Evolutionary conservation across 1,139 yeast species (phyloP), one percentile per base, ranked within the genome.

Genomic region (Blastobotrys apis): DNA sequence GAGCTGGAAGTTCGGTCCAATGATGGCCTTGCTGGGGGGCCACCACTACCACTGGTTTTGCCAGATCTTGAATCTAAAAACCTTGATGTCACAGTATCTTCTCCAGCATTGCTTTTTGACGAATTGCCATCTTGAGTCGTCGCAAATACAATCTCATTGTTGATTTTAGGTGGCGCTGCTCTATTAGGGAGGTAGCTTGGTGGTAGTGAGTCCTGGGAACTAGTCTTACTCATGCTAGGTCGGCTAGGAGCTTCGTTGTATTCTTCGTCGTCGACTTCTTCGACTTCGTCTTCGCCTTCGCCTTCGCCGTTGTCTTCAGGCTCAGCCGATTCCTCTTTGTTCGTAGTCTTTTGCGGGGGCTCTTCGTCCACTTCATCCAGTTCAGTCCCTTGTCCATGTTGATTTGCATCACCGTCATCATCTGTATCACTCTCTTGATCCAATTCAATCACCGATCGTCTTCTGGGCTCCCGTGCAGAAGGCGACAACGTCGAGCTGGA

Each of bases 361-460:
- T n/a, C n/a, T n/a, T n/a, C n/a, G 4, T 5, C n/a, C n/a, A n/a
- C n/a, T n/a, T n/a, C n/a, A n/a, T n/a, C 26, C 15, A 17, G 26
- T 5, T 17, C 26, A 20, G 26, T 33, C 26, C 10, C 19, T 5
- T 33, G 44, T 8, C 43, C 46, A n/a, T 54, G n/a, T n/a, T n/a
- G n/a, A n/a, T n/a, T n/a, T n/a, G n/a, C n/a, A n/a, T n/a, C n/a
- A n/a, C n/a, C 56, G 32, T 57, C 60, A 9, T 55, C 58, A 25
- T 49, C 53, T 13, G 51, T 45, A 25, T 57, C 73, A 35, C 68
- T 72, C 42, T 48, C 63, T 5, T 58, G 65, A 26, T 55, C 62
- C 12, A 62, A 59, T 2, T 59, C 60, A 17, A 53, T 53, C 15
- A 52, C 52, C 10, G 64, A 63, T 6, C 57, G 63, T 5, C 13